Conservation (phyloP, 2,329 filamentous ascomycete species). For the Penicillium sp. region DNA sequence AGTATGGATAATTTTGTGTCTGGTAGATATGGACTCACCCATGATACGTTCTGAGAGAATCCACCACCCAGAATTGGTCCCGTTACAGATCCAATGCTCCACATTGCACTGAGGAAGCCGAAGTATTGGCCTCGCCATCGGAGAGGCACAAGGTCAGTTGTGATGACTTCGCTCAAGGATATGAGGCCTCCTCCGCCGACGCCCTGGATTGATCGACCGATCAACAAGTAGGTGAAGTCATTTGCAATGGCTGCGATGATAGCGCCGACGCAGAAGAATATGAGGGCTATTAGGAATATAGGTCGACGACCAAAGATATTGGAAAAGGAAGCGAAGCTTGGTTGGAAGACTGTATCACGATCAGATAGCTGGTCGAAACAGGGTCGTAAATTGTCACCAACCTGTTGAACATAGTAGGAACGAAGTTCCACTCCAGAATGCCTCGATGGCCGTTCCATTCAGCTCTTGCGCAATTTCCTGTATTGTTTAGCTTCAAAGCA, state of each 20-base stretch:
- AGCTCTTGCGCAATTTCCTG: slow-evolving; percentile 37
- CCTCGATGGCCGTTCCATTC: slow-evolving; percentile 39
- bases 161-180: slow-evolving; percentile 44
- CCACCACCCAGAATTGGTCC: slow-evolving; percentile 46
- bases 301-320: slow-evolving; percentile 50
- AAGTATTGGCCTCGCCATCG: slow-evolving; percentile 42
- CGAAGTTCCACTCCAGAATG: slow-evolving; percentile 54
- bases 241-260: slow-evolving; percentile 45
- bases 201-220: slow-evolving; percentile 47
- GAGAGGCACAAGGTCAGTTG: slow-evolving; percentile 48
- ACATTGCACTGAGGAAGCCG: slow-evolving; percentile 42
- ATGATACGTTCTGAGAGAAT: slow-evolving; percentile 40
- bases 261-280: slow-evolving; percentile 48
- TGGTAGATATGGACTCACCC: slow-evolving; percentile 28
- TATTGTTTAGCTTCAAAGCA: neutral
- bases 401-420: slow-evolving; percentile 46
- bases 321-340: slow-evolving; percentile 49
- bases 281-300: slow-evolving; percentile 40
- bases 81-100: slow-evolving; percentile 41
- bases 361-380: neutral
- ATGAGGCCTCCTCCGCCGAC: slow-evolving; percentile 48
- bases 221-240: slow-evolving; percentile 48
- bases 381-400: neutral
- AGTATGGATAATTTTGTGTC: neutral
- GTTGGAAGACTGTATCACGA: slow-evolving; percentile 48